Evolutionary conservation across 2,329 filamentous ascomycete genomes (phyloP).

Genomic region (Rutstroemia sp.): DNA sequence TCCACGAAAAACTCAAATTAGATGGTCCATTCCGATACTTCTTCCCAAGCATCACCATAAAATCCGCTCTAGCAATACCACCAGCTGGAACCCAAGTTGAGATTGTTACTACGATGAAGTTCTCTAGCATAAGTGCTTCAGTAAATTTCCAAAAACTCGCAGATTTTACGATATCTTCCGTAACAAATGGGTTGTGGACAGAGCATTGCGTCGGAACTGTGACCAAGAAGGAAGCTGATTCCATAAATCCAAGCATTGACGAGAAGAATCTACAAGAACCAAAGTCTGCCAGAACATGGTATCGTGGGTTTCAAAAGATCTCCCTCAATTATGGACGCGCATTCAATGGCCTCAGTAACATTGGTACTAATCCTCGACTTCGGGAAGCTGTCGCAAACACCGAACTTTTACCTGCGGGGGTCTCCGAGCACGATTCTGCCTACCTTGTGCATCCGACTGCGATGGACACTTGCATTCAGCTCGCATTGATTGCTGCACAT

Average conservation of each 20-base stretch:
- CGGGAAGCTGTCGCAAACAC: conserved; percentile 24
- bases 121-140: conserved; percentile 1
- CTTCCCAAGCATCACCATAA: conserved; percentile 3
- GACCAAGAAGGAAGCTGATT: not conserved
- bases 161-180: conserved; percentile 3
- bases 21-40: not conserved
- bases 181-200: conserved; percentile 3
- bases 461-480: conserved; percentile 48
- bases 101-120: conserved; percentile 4
- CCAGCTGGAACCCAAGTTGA: conserved; percentile 5
- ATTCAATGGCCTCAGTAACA: conserved; percentile 31
- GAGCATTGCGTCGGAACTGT: conserved; percentile 4
- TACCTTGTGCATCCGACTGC: conserved; percentile 46
- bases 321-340: conserved; percentile 34
- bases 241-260: not conserved
- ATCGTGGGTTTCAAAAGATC: conserved; percentile 29
- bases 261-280: conserved; percentile 20
- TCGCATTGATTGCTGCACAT: conserved; percentile 12
- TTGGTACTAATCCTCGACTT: conserved; percentile 23
- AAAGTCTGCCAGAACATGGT: conserved; percentile 27
- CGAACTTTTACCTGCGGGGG: conserved; percentile 14
- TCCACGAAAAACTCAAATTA: not conserved
- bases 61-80: conserved; percentile 4
- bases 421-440: conserved; percentile 29
- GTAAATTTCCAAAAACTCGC: not conserved